These are phyloP conservation scores for Pyrus pyrifolia DNA, from an alignment of 306 rosid species.

Conservation along the genomic window DNA sequence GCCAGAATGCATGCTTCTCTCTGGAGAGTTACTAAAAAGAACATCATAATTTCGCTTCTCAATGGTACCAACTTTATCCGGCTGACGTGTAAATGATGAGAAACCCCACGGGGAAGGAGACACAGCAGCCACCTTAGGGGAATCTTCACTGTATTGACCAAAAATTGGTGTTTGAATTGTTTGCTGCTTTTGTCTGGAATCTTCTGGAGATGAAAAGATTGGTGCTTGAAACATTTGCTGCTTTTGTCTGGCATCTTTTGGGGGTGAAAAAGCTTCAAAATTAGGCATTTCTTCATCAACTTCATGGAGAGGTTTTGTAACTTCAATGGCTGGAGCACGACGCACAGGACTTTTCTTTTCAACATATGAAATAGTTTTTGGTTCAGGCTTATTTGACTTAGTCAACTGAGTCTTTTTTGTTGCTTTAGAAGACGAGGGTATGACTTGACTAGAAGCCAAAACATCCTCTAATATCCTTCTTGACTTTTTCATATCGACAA, in stretches of 20 bases:
- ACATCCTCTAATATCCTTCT: slow-evolving; percentile 50
- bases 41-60: slow-evolving; percentile 30
- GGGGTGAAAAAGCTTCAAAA: slow-evolving; percentile 30
- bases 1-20: slow-evolving; percentile 26
- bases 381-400: slow-evolving; percentile 28
- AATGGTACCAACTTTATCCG: slow-evolving; percentile 24
- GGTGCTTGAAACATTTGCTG: slow-evolving; percentile 28
- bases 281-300: slow-evolving; percentile 53
- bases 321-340: neutral
- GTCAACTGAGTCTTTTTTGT: slow-evolving; percentile 25
- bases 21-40: slow-evolving; percentile 28
- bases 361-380: slow-evolving; percentile 24
- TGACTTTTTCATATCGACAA: slow-evolving; percentile 72
- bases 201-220: slow-evolving; percentile 8
- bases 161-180: slow-evolving; percentile 15
- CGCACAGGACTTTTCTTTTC: slow-evolving; percentile 27
- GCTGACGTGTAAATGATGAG: slow-evolving; percentile 39
- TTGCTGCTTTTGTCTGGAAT: slow-evolving; percentile 30
- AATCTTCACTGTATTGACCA: slow-evolving; percentile 30
- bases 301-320: slow-evolving; percentile 9
- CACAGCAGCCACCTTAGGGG: slow-evolving; percentile 18
- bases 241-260: slow-evolving; percentile 33
- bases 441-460: slow-evolving; percentile 29
- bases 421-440: slow-evolving; percentile 29
- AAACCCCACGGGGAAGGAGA: slow-evolving; percentile 24